A percentile compares a stretch with the other conserved stretches of the same genome.
Evolutionary conservation across 176 grass and related monocot species (phyloP).

Genomic region (Zoysia japonica): DNA sequence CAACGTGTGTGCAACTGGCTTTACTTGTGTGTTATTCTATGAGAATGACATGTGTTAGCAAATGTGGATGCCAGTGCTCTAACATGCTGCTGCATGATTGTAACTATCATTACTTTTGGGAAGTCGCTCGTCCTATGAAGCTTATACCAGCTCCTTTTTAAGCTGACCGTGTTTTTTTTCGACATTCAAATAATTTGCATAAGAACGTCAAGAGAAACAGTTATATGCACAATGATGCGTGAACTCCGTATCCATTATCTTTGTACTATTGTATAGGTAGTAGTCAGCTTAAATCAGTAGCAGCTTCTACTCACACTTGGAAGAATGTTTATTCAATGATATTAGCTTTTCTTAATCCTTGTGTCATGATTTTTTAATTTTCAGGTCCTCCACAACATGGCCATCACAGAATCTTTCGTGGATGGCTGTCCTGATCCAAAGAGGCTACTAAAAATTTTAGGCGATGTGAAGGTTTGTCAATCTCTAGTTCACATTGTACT

Average conservation of each 20-base stretch:
- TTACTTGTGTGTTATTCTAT: no score
- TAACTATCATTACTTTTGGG: constrained; percentile 18
- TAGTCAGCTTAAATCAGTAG: background rate
- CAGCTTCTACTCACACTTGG: constrained; percentile 23
- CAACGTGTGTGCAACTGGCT: no score
- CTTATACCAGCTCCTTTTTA: background rate
- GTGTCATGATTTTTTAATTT: constrained; percentile 33
- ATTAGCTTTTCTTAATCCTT: constrained; percentile 23
- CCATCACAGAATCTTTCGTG: constrained; percentile 70
- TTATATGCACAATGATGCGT: constrained; percentile 1
- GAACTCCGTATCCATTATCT: background rate
- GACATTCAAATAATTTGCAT: background rate
- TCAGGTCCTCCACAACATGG: constrained; percentile 96
- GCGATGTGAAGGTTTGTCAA: constrained; percentile 75
- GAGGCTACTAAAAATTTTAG: constrained; percentile 68
- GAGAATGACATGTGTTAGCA: no score
- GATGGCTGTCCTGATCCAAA: constrained; percentile 77
- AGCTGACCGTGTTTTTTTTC: background rate
- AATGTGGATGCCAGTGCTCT: background rate
- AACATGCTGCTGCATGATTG: background rate
- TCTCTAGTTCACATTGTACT: constrained; percentile 22
- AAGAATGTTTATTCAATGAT: constrained; percentile 28
- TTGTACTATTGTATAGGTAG: background rate
- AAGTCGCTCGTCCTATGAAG: constrained; percentile 13
- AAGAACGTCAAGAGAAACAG: constrained; percentile 1